Evolutionary conservation across 2,329 filamentous ascomycete species (phyloP), one percentile per base, ranked within the genome.

Genomic region (Epicoccum nigrum): DNA sequence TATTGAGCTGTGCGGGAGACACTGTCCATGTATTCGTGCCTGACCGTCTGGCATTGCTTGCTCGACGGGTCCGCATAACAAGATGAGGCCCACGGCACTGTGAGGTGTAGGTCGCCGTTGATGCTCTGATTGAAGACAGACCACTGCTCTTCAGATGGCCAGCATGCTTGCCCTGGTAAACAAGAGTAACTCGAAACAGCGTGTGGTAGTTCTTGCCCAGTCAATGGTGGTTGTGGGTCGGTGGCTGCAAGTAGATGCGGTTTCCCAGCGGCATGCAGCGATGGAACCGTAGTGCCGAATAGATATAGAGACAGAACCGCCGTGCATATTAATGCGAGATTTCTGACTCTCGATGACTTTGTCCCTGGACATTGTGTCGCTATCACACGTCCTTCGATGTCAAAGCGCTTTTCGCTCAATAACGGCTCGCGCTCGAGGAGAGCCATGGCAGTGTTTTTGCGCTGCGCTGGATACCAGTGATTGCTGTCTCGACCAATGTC

Each of bases 131-230:
- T 71, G 59, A 72, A 72, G 4, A 55, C 35, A 12, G 51, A 55
- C 69, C 69, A 72, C 13, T 71, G 56, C n/a, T 7, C 56, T n/a
- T 48, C 30, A 1, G 61, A 64, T 11, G 68, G 68, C 69, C 69
- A 72, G 39, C 75, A 77, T 19, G 51, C 38, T 42, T 77, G 70
- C 5, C 64, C 64, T 2, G 74, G 75, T 49, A 58, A 53, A 43
- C 70, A 73, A 23, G 67, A 68, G 45, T 70, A 70, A 23, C 65
- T 70, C 4, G 57, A 65, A 2, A 45, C 19, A 6, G 32, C 4
- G 8, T 12, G 15, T 16, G 37, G 15, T n/a, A n/a, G 8, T 12
- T 16, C 20, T 15, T 15, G 6, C 4, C 13, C 21, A 15, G 39
- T 17, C 4, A 32, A 7, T 2, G 44, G 35, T 16, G 15, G 16